Evolutionary conservation across 1,284 basidiomycete genomes (phyloP).

Genomic region (Butyriboletus appendiculatus): DNA sequence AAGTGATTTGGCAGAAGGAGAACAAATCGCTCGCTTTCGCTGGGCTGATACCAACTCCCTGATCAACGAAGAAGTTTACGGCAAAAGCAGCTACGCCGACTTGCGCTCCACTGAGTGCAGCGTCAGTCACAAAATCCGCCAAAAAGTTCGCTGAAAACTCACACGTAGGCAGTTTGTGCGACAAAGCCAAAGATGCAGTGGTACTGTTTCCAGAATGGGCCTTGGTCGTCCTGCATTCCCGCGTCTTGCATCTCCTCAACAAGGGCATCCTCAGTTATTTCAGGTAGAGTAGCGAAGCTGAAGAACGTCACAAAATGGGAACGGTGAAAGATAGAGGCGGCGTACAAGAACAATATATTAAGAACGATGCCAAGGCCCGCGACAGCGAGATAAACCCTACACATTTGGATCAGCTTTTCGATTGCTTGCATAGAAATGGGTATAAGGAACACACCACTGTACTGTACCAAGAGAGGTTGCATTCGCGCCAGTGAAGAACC

Average conservation of each 20-base stretch:
- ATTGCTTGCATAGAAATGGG: not conserved
- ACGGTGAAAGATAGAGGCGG: constrained; percentile 2
- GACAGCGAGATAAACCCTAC: constrained; percentile 78
- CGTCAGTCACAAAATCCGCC: not conserved
- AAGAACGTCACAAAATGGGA: not conserved
- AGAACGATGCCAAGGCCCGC: constrained; percentile 63
- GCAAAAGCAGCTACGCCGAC: constrained; percentile 74
- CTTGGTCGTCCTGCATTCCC: constrained; percentile 46
- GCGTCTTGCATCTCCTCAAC: constrained; percentile 49
- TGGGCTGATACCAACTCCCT: constrained; percentile 57
- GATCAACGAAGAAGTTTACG: constrained; percentile 68
- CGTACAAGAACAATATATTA: constrained; percentile 68
- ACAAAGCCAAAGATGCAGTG: constrained; percentile 73
- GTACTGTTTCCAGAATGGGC: constrained; percentile 71
- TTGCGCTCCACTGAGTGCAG: constrained; percentile 58
- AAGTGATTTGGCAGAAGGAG: constrained; percentile 74
- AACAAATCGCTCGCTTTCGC: constrained; percentile 62
- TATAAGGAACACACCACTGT: constrained; percentile 53
- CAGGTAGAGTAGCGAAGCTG: constrained; percentile 72
- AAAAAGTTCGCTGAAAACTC: constrained; percentile 17
- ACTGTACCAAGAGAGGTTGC: constrained; percentile 65
- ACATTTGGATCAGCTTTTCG: constrained; percentile 3
- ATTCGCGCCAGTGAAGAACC: constrained; percentile 72
- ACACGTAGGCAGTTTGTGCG: constrained; percentile 72
- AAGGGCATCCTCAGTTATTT: constrained; percentile 71